A percentile compares a stretch with the other conserved stretches of the same genome.
These are phyloP conservation scores for Trichoderma breve DNA, from an alignment of 2,329 filamentous ascomycete species.

Conservation along the genomic window DNA sequence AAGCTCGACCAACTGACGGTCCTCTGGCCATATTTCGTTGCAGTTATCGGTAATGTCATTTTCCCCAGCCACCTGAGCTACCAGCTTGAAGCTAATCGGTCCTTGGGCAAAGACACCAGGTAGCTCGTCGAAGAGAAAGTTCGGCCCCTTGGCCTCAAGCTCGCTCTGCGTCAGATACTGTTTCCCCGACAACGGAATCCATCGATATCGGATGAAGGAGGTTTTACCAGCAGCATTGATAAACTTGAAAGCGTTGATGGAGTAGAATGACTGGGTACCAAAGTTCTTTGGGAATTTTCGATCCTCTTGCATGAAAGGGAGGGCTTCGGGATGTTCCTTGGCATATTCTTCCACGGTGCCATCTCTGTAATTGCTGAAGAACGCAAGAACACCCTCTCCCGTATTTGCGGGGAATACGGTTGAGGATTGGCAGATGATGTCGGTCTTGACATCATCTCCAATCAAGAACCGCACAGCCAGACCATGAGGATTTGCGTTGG, in stretches of 20 bases:
- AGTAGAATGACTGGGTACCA: slow-evolving; percentile 10
- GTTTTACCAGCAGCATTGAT: background rate
- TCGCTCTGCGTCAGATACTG: slow-evolving; percentile 1
- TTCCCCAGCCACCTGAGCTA: slow-evolving; percentile 7
- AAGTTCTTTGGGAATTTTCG: background rate
- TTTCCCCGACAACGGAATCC: slow-evolving; percentile 1
- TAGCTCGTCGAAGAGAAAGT: slow-evolving; percentile 14
- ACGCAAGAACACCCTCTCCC: background rate
- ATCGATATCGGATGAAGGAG: slow-evolving; percentile 9
- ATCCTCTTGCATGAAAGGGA: background rate
- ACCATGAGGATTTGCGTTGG: slow-evolving; percentile 6
- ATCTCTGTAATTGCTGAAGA: background rate
- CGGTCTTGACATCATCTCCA: background rate
- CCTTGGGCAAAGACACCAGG: background rate
- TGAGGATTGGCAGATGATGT: slow-evolving; percentile 11
- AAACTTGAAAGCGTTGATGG: slow-evolving; percentile 16
- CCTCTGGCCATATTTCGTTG: slow-evolving; percentile 9
- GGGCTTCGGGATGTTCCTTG: background rate
- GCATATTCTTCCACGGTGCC: background rate
- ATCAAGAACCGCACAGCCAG: slow-evolving; percentile 9
- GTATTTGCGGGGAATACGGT: background rate
- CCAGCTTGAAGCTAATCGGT: slow-evolving; percentile 12
- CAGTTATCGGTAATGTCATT: background rate
- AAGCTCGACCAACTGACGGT: slow-evolving; percentile 10
- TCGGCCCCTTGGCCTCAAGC: background rate